Conservation (phyloP, 2,329 filamentous ascomycete species). For the Fusarium sp. region DNA sequence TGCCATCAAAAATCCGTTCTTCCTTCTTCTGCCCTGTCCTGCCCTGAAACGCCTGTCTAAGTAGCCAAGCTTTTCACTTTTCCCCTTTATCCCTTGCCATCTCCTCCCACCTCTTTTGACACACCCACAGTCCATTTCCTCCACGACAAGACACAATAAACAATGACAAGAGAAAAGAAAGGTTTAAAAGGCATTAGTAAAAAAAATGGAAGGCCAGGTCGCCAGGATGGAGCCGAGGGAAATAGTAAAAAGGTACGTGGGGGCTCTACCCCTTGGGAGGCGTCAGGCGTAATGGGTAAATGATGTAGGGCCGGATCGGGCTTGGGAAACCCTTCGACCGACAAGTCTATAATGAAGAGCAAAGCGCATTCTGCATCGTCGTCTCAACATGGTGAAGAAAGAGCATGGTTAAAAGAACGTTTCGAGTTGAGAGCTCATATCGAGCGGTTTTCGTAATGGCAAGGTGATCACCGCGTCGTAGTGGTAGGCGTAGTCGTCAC, state of each 20-base stretch:
- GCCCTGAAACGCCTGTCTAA: slow-evolving; percentile 34
- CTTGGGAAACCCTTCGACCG: slow-evolving; percentile 32
- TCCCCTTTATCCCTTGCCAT: slow-evolving; percentile 32
- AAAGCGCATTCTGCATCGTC: slow-evolving; percentile 39
- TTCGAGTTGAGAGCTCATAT: slow-evolving; percentile 41
- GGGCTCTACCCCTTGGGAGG: slow-evolving; percentile 46
- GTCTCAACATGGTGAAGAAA: slow-evolving; percentile 40
- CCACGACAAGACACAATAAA: slow-evolving; percentile 36
- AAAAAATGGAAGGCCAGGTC: slow-evolving; percentile 43
- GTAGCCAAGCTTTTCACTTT: slow-evolving; percentile 36
- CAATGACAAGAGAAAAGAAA: slow-evolving; percentile 39
- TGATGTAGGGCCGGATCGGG: slow-evolving; percentile 38
- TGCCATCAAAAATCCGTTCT: slow-evolving; percentile 13
- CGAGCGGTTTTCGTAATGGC: slow-evolving; percentile 17
- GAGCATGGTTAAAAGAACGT: slow-evolving; percentile 38
- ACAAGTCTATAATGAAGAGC: slow-evolving; percentile 46
- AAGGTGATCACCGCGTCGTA: slow-evolving; percentile 35
- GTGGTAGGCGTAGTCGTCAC: slow-evolving; percentile 42
- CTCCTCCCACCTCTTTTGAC: slow-evolving; percentile 40
- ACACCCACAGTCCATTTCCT: slow-evolving; percentile 25
- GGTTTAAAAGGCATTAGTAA: slow-evolving; percentile 40
- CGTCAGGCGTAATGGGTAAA: slow-evolving; percentile 39
- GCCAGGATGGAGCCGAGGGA: slow-evolving; percentile 47
- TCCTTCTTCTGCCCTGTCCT: neutral
- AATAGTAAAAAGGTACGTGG: slow-evolving; percentile 36